Conservation (phyloP, 257 asterid species). For the Echium plantagineum region DNA sequence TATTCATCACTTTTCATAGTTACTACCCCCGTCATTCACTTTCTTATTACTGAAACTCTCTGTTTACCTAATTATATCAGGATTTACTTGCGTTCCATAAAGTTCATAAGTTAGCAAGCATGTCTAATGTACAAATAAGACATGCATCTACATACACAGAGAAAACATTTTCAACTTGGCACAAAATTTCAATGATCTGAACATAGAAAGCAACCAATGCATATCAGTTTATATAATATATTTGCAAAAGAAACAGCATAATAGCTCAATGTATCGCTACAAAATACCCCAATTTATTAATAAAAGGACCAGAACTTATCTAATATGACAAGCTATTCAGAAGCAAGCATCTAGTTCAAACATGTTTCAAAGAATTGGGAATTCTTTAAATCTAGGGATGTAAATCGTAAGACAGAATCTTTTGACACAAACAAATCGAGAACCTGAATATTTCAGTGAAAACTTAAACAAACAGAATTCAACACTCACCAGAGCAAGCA, state of each 20-base stretch:
- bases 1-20: no score
- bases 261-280: not conserved
- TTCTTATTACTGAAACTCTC: no score
- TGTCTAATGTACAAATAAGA: not conserved
- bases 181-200: not conserved
- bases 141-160: no score
- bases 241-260: not conserved
- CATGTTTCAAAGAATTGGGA: not conserved
- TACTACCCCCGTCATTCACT: no score
- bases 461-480: no score
- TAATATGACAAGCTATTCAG: no score
- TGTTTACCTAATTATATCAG: no score
- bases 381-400: not conserved
- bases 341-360: not conserved
- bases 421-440: no score
- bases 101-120: not conserved
- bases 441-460: no score
- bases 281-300: not conserved
- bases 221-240: not conserved
- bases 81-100: no score
- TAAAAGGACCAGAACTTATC: not conserved
- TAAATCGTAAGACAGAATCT: not conserved
- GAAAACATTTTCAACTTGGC: no score
- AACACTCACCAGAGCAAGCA: slow-evolving; percentile 50
- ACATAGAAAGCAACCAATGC: not conserved